A percentile compares a stretch with the other conserved stretches of the same genome.
phyloP scores from a whole-genome alignment of 768 basidiomycete species.

The Boletus rubropictus region DNA sequence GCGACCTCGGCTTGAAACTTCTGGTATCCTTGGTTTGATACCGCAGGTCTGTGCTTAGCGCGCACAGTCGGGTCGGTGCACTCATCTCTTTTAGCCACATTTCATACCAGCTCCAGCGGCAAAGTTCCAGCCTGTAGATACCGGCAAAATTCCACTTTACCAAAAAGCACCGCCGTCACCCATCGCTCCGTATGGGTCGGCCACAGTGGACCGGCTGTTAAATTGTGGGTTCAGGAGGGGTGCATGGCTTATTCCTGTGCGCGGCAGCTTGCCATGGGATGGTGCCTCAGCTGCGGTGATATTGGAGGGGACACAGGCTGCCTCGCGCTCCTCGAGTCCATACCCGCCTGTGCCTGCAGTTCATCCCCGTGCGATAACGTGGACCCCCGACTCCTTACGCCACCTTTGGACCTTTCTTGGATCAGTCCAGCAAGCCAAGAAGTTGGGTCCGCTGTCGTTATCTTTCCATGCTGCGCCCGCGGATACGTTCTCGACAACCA shows the following conservation, averaged over 20 bases:
- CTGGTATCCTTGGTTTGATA: conserved; percentile 35
- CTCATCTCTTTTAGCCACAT: conserved; percentile 22
- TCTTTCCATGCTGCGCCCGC: conserved; percentile 39
- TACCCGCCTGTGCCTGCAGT: conserved; percentile 10
- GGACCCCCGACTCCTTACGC: conserved; percentile 41
- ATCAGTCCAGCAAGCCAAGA: conserved; percentile 32
- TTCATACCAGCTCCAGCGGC: conserved; percentile 17
- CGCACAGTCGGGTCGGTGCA: neutral
- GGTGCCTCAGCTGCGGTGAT: conserved; percentile 39
- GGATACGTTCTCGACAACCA: conserved; percentile 4
- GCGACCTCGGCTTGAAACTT: conserved; percentile 32
- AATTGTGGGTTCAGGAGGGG: conserved; percentile 35
- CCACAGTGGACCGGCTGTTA: conserved; percentile 27
- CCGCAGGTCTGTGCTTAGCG: conserved; percentile 39
- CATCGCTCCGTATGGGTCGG: conserved; percentile 33
- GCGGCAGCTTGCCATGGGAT: conserved; percentile 48
- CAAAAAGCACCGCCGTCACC: conserved; percentile 33
- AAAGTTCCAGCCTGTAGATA: conserved; percentile 14
- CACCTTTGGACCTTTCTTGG: conserved; percentile 50
- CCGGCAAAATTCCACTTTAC: conserved; percentile 28
- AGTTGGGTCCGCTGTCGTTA: conserved; percentile 44
- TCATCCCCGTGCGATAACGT: conserved; percentile 33
- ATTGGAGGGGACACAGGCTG: conserved; percentile 26
- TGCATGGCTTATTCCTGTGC: conserved; percentile 56
- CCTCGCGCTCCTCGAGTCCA: conserved; percentile 17